Evolutionary conservation across 345 rosid genomes (phyloP), one percentile per base, ranked within the genome.

Genomic region (Schrenkiella parvula): DNA sequence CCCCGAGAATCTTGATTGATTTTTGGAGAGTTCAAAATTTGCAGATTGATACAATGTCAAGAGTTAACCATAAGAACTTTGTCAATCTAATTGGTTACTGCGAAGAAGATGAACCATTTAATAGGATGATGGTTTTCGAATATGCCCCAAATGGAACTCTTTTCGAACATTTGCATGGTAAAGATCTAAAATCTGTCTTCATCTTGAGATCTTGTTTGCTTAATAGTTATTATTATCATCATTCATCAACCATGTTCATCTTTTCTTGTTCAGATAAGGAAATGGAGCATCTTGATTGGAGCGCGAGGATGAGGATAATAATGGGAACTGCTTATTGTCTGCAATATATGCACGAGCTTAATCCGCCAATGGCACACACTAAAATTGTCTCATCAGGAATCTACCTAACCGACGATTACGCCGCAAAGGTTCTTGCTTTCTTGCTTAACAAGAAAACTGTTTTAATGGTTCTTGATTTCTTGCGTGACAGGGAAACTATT

Each of bases 101-200:
- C 22, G 96, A 88, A 78, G 99, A 95, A 80, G 79, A 89, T 37
- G 89, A 87, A 70, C 99, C 97, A 7, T 95, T 95, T 79, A 83
- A 71, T 55, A 82, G 98, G 78, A 90, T 95, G 98, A 92, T 95
- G 97, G 98, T 95, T 73, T 95, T 92, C 44, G 98, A 95, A 86
- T 90, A 92, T 73, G 97, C 96, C 75, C 99, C 97, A 10, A 95
- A 92, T 66, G 98, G 97, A 69, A 75, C 76, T 35, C 87, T 95
- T 63, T 88, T 76, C 47, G 99, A 95, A 81, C 98, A 90, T 84
- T 78, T 95, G 68, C 96, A 92, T 39, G 84, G 98, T 95, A 54
- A 29, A n/a, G 53, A 66, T 66, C 7, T 28, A 6, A 73, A 73
- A 12, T 15, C 1, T 41, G 13, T 31, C 46, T 38, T 17, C 39